Evolutionary conservation across 495 filamentous ascomycete species (phyloP).

Genomic region (Pyronema omphalodes): DNA sequence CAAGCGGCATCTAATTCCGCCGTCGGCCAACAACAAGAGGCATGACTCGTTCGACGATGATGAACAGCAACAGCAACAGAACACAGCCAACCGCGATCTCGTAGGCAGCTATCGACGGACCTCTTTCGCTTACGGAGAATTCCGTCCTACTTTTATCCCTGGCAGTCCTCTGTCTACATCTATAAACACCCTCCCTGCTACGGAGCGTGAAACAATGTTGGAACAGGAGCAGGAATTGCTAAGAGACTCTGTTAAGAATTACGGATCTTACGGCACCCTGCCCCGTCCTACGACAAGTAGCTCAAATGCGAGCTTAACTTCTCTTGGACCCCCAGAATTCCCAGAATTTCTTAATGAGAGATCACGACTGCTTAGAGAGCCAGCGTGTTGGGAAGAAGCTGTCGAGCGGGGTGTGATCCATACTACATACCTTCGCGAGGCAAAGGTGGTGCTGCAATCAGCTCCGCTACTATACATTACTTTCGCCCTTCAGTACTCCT

Average conservation of each 20-base stretch:
- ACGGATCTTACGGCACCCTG: not conserved
- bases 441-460: constrained; percentile 44
- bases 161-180: not conserved
- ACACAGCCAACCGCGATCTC: no score
- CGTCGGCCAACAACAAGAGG: no score
- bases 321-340: not conserved
- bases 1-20: no score
- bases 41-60: no score
- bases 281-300: not conserved
- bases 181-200: not conserved
- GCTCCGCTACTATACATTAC: constrained; percentile 45
- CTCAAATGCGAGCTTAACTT: not conserved
- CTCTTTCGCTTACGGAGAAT: constrained; percentile 16
- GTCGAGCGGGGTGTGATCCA: constrained; percentile 53
- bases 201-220: not conserved
- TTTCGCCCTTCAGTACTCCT: constrained; percentile 52
- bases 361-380: constrained; percentile 32
- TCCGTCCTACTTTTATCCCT: constrained; percentile 7
- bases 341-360: not conserved
- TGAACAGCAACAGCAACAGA: no score
- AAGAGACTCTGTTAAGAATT: not conserved
- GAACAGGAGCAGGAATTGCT: not conserved
- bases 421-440: constrained; percentile 71
- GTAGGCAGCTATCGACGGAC: constrained; percentile 15
- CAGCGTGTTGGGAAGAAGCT: constrained; percentile 58